Evolutionary conservation across 1,284 basidiomycete species (phyloP), one percentile per base, ranked within the genome.

Genomic region (Tylopilus orsonianus): DNA sequence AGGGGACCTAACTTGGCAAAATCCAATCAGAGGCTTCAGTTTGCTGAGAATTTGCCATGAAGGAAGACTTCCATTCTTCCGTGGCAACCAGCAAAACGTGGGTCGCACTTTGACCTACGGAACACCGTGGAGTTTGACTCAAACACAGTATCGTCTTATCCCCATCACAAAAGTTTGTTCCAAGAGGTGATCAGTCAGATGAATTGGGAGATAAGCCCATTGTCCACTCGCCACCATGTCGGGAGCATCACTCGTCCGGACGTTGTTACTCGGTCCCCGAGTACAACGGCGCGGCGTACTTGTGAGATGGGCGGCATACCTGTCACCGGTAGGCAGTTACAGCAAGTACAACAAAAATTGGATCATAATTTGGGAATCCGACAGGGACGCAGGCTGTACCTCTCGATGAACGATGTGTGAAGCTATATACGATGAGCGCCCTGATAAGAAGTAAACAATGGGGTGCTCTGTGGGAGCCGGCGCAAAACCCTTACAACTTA

Each of bases 361-460:
- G 48, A 63, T 51, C 46, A 55, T 53, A 36, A 61, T 55, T 59
- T 59, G 53, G 53, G 51, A 60, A 58, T 61, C 62, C 61, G 62
- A 66, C 64, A 64, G 62, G 59, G 55, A 65, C 62, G 52, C 48
- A 32, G 55, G 60, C 47, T 52, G 62, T 62, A 47, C 50, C 47
- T 53, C 58, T 59, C 48, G 52, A 58, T 52, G 60, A 49, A 50
- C 49, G 44, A 63, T 66, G 61, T 59, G 64, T 67, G 68, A 68
- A 68, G 60, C 62, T 67, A 67, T 69, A 62, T 64, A 57, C 57
- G 66, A 64, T 54, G 56, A 45, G 52, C 55, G 54, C 55, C 59
- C 62, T 60, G 73, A 74, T 73, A 73, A 73, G 66, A 65, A 59
- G 70, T 70, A 71, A 73, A 62, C 74, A 72, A 73, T 75, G 71